Percentiles rank a stretch among this genome's conserved stretches.
Evolutionary conservation across 208 protist genomes (phyloP).

Genomic region (Crithidia acanthocephali): DNA sequence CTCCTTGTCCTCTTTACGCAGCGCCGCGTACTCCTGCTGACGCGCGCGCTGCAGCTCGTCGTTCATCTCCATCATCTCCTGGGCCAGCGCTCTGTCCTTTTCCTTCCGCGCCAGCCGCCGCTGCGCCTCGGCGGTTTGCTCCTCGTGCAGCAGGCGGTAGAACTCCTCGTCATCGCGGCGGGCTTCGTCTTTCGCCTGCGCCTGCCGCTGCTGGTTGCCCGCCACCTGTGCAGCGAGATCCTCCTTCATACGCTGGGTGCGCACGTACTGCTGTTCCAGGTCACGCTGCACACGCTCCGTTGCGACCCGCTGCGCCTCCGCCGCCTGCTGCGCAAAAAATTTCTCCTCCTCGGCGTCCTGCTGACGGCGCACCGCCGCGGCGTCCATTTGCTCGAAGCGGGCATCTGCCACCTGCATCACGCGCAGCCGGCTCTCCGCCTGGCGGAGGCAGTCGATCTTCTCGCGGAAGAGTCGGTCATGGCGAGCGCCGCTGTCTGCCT

Average conservation of each 20-base stretch:
- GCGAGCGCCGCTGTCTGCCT: conserved; percentile 53
- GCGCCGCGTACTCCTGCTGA: conserved; percentile 76
- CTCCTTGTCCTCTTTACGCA: conserved; percentile 70
- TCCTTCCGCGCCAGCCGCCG: conserved; percentile 38
- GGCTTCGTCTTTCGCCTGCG: conserved; percentile 38
- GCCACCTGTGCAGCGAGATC: conserved; percentile 80
- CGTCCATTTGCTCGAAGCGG: conserved; percentile 71
- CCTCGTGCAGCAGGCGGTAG: conserved; percentile 71
- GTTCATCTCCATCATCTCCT: conserved; percentile 77
- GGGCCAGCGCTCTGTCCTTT: conserved; percentile 43
- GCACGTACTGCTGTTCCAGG: conserved; percentile 57
- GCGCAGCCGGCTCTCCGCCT: conserved; percentile 86
- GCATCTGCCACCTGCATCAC: conserved; percentile 85
- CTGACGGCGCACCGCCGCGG: conserved; percentile 41
- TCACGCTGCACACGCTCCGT: conserved; percentile 68
- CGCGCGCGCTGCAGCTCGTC: conserved; percentile 69
- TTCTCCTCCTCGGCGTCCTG: conserved; percentile 55
- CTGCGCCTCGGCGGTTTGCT: conserved; percentile 57
- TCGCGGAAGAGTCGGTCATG: conserved; percentile 81
- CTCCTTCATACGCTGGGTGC: conserved; percentile 38
- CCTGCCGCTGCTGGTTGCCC: conserved; percentile 64
- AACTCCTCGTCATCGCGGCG: conserved; percentile 66
- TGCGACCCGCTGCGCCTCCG: conserved; percentile 65
- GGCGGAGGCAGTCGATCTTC: conserved; percentile 76
- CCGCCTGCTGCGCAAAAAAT: conserved; percentile 77